These are phyloP conservation scores for Lactarius quietus DNA, from an alignment of 768 basidiomycete genomes.

Conservation along the genomic window DNA sequence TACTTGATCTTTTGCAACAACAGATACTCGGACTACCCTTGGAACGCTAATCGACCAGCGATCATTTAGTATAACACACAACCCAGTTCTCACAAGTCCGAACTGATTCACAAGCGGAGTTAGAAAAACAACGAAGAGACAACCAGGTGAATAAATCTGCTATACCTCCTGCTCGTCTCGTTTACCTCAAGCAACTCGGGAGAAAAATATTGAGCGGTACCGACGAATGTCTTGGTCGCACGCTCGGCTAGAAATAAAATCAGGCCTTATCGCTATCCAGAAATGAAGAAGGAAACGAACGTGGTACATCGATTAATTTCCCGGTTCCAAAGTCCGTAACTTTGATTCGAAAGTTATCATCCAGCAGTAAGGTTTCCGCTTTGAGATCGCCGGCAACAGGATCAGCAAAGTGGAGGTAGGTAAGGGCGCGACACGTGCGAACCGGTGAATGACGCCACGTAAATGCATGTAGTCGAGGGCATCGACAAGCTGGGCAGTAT, in stretches of 20 bases:
- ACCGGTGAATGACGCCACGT: slow-evolving; percentile 87
- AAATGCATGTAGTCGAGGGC: slow-evolving; percentile 89
- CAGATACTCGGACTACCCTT: slow-evolving; percentile 86
- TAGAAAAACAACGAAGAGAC: slow-evolving; percentile 1
- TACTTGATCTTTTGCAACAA: slow-evolving; percentile 94
- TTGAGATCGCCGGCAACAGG: slow-evolving; percentile 58
- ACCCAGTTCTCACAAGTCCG: slow-evolving; percentile 94
- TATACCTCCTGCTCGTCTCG: slow-evolving; percentile 74
- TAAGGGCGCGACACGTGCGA: slow-evolving; percentile 21
- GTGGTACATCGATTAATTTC: slow-evolving; percentile 57
- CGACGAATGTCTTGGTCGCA: slow-evolving; percentile 70
- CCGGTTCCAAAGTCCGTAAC: slow-evolving; percentile 98
- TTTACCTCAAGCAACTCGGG: slow-evolving; percentile 77
- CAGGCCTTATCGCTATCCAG: slow-evolving; percentile 26
- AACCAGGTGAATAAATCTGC: background rate
- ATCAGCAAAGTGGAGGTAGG: slow-evolving; percentile 10
- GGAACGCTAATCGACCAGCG: slow-evolving; percentile 87
- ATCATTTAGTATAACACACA: slow-evolving; percentile 95
- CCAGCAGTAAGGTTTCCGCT: slow-evolving; percentile 89
- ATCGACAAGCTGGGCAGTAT: slow-evolving; percentile 86
- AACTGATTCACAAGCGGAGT: slow-evolving; percentile 42
- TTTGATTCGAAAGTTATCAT: slow-evolving; percentile 80
- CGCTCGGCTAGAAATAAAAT: slow-evolving; percentile 40
- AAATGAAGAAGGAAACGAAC: slow-evolving; percentile 40
- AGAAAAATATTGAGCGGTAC: slow-evolving; percentile 86